Base-by-base conservation (phyloP, 2,329 filamentous ascomycete species). In the Microdochium bolleyi region DNA sequence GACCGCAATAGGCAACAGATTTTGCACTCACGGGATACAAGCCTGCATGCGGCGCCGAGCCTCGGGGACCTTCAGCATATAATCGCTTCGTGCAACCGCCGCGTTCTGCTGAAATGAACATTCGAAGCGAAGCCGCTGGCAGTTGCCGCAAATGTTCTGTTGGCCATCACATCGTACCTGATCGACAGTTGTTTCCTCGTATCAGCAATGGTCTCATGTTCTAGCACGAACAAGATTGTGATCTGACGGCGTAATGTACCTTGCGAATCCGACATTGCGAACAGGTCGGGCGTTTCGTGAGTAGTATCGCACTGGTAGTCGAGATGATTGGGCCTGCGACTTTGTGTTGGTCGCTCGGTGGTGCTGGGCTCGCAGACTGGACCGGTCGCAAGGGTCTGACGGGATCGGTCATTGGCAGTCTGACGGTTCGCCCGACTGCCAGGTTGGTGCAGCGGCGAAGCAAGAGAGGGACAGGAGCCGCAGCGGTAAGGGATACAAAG, bases 101-200 rank as follows among this genome's bases (percentile, higher is more conserved):
- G 61, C 55, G 4, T 58, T 55, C 27, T 63, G 60, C 49, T 60
- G 60, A n/a, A 69, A 66, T 14, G 67, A 70, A 51, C 67, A 70
- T 32, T 62, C 61, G 52, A 69, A 67, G 9, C 60, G 59, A 7
- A 70, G 52, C 24, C 67, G 65, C 41, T 64, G 58, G 53, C 67
- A 70, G 52, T 69, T 68, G 2, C 61, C 57, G 49, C 67, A 70
- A 24, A 61, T 51, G 13, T 60, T 56, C 27, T 57, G 60, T 14
- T 62, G 57, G 21, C 64, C 66, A 51, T 70, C 67, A 51, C 67
- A 70, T 51, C 30, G 24, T 24, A 49, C 51, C 24, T 41, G 16
- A 21, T 3, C 2, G 21, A 8, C 10, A 2, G 16, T 4, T 19
- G 37, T 44, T 44, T 22, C 7, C 16, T n/a, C 11, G 24, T 11